phyloP scores from a whole-genome alignment of 1,284 basidiomycete genomes.

The Amylostereum chailletii region DNA sequence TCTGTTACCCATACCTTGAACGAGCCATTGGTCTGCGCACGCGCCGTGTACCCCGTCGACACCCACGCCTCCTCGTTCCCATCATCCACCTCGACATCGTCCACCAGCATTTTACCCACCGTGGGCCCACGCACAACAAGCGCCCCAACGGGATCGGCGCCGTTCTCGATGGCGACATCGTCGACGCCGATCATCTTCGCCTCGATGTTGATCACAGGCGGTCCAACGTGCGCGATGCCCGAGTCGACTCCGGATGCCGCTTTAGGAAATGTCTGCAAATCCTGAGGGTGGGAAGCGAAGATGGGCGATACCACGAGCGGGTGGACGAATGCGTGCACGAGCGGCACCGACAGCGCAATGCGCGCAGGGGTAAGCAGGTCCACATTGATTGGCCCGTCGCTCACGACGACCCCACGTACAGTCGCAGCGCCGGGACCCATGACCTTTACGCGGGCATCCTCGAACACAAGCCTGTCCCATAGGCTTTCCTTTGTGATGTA shows the following conservation, averaged over 20 bases:
- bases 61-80: slow-evolving; percentile 39
- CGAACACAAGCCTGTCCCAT: slow-evolving; percentile 72
- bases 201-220: slow-evolving; percentile 69
- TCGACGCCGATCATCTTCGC: slow-evolving; percentile 58
- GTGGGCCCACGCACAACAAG: slow-evolving; percentile 32
- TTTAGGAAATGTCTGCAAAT: slow-evolving; percentile 58
- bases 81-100: slow-evolving; percentile 27
- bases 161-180: slow-evolving; percentile 52
- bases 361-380: slow-evolving; percentile 47
- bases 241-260: slow-evolving; percentile 12
- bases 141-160: slow-evolving; percentile 27
- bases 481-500: slow-evolving; percentile 66
- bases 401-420: slow-evolving; percentile 52
- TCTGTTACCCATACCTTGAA: slow-evolving; percentile 30
- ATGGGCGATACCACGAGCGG: slow-evolving; percentile 58
- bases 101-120: slow-evolving; percentile 43
- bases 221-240: slow-evolving; percentile 51
- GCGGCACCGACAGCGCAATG: slow-evolving; percentile 61
- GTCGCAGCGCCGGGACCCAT: slow-evolving; percentile 51
- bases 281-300: slow-evolving; percentile 65
- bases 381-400: slow-evolving; percentile 41
- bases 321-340: slow-evolving; percentile 55
- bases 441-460: slow-evolving; percentile 48
- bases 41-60: slow-evolving; percentile 33
- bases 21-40: slow-evolving; percentile 54